phyloP scores from a whole-genome alignment of 176 grass and related monocot species.

The Triticum dicoccoides region DNA sequence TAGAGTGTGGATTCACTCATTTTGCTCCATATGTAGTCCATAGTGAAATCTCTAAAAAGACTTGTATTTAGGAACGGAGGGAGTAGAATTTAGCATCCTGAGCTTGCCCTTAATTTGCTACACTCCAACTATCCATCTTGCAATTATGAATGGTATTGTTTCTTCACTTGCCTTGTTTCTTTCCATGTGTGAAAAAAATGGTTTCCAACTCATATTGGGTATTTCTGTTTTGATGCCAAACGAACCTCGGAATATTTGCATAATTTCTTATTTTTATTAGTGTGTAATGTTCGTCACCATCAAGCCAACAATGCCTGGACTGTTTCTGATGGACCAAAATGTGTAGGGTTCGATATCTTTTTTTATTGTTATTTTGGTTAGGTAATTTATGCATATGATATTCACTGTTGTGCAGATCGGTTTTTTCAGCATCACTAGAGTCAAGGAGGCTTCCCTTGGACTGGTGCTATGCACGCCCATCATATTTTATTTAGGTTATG shows the following conservation, averaged over 20 bases:
- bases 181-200: not conserved
- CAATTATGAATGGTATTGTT: not conserved
- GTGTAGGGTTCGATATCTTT: not conserved
- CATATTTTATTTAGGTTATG: not conserved
- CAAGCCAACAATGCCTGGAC: not conserved
- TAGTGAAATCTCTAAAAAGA: too few species aligned
- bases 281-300: not conserved
- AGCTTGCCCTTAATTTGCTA: not conserved
- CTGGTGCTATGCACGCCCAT: not conserved
- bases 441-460: not conserved
- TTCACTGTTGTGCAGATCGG: constrained; percentile 3
- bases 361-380: not conserved
- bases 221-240: not conserved
- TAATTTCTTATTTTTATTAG: not conserved
- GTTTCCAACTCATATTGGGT: not conserved
- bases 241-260: not conserved
- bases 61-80: too few species aligned
- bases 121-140: not conserved
- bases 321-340: not conserved
- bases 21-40: too few species aligned
- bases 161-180: not conserved
- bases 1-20: too few species aligned
- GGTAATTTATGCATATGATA: not conserved
- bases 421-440: not conserved
- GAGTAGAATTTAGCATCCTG: not conserved